Conservation (phyloP, 1,284 basidiomycete species). For the Polyporus tsugae region DNA sequence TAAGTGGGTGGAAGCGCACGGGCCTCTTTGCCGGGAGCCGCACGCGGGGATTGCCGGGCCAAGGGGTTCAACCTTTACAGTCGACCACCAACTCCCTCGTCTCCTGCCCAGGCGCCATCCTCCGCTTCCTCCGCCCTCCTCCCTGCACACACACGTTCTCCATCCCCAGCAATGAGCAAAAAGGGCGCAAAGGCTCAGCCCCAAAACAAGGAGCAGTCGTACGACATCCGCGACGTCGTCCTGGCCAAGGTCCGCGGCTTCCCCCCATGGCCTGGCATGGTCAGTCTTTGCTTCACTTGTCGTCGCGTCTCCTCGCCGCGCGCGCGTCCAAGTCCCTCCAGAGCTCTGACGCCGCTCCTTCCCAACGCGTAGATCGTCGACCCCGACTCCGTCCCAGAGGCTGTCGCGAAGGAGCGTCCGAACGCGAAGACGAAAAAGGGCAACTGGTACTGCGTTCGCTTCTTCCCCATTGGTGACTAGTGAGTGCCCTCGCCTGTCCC, state of each 20-base stretch:
- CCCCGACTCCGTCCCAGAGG: slow-evolving; percentile 65
- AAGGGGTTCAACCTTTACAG: slow-evolving; percentile 37
- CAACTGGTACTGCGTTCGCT: slow-evolving; percentile 80
- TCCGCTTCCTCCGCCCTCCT: slow-evolving; percentile 13
- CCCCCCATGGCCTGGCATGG: slow-evolving; percentile 93
- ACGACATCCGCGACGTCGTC: slow-evolving; percentile 81
- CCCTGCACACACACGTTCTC: slow-evolving; percentile 24
- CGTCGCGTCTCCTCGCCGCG: slow-evolving; percentile 31
- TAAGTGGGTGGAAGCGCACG: slow-evolving; percentile 30
- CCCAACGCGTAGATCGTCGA: slow-evolving; percentile 71
- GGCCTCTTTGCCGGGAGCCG: slow-evolving; percentile 36
- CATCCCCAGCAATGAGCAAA: slow-evolving; percentile 57
- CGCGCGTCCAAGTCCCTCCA: slow-evolving; percentile 6
- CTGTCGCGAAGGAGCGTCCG: slow-evolving; percentile 76
- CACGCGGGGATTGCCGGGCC: slow-evolving; percentile 37
- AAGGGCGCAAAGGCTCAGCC: slow-evolving; percentile 54
- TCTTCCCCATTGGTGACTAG: slow-evolving; percentile 94
- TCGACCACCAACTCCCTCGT: slow-evolving; percentile 38
- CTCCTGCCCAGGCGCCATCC: slow-evolving; percentile 25
- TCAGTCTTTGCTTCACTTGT: slow-evolving; percentile 48
- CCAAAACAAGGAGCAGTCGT: slow-evolving; percentile 52
- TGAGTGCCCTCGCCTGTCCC: slow-evolving; percentile 54
- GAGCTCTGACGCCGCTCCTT: slow-evolving; percentile 17
- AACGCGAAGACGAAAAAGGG: slow-evolving; percentile 65
- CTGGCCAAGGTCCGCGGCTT: slow-evolving; percentile 94